Evolutionary conservation across 805 yeast genomes (phyloP), one percentile per base, ranked within the genome.

Genomic region (Tetrapisispora pingtungensis): DNA sequence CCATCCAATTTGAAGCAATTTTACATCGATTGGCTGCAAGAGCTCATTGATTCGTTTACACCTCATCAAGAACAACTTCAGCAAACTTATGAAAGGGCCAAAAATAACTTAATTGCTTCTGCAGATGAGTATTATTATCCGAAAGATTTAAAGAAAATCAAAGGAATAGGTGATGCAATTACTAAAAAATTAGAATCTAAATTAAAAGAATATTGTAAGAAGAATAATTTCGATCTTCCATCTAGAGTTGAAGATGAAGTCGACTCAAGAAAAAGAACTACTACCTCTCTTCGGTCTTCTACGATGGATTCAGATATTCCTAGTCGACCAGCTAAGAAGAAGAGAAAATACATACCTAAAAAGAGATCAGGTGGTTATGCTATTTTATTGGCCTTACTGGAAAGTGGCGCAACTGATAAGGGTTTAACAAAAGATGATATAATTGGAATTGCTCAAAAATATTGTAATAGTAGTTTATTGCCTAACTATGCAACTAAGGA

Each of bases 281-380:
- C 47, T 1, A 54, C 57, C 1, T 22, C 49, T 1, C 42, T 57
- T 18, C 42, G 61, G 24, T 37, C 48, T 14, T 41, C 48, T 4
- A 36, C 26, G 14, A 20, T 14, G 13, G 34, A 36, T 15, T 24
- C 40, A 10, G 19, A 30, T 38, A 6, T 18, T 4, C 12, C 5
- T 6, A 5, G 14, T 6, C 12, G 28, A 14, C n/a, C 33, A 7
- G 26, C 43, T 12, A 40, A 37, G 45, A 58, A 52, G 49, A 55
- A 50, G 28, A 58, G 63, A 37, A 68, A 63, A 32, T 87, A 84
- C 59, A 71, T 87, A 0, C 97, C 97, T 0, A 71, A 69, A 40
- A 77, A 78, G 48, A 65, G 89, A 31, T 78, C 93, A 0, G 96
- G 96, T 1, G 94, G 84, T 0, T 89, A 84, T 65, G 95, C 93